Percentiles rank a stretch among this genome's conserved stretches.
These are phyloP conservation scores for Gaultheria prostrata DNA, from an alignment of 148 eudicot species.

Conservation along the genomic window DNA sequence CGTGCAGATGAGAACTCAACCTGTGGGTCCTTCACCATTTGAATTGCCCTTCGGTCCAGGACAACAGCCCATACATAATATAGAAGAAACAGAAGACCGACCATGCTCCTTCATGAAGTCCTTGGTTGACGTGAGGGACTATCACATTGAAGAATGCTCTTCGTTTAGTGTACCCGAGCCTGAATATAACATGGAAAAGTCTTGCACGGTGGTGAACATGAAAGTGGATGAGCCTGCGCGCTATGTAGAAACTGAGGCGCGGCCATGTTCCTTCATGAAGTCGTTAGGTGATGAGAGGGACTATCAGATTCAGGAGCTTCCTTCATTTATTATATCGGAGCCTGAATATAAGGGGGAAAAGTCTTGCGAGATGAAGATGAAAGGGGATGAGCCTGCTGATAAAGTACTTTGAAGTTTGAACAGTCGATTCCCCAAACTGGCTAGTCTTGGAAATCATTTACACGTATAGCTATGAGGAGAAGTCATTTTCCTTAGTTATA, in stretches of 20 bases:
- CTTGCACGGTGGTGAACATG: slow-evolving; percentile 29
- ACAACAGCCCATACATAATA: slow-evolving; percentile 42
- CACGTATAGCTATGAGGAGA: not conserved
- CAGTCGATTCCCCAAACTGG: not conserved
- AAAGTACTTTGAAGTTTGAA: slow-evolving; percentile 13
- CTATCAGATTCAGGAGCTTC: slow-evolving; percentile 40
- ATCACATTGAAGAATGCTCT: slow-evolving; percentile 42
- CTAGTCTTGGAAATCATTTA: not conserved
- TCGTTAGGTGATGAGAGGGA: slow-evolving; percentile 60
- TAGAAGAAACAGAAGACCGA: slow-evolving; percentile 44
- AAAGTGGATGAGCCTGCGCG: slow-evolving; percentile 34
- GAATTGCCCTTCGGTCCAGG: slow-evolving; percentile 39
- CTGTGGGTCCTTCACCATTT: slow-evolving; percentile 47
- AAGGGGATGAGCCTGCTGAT: slow-evolving; percentile 34
- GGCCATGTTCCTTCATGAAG: slow-evolving; percentile 55
- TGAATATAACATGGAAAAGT: slow-evolving; percentile 31
- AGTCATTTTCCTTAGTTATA: not conserved
- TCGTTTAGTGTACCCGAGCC: slow-evolving; percentile 35
- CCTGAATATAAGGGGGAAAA: slow-evolving; percentile 30
- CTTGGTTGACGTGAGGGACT: slow-evolving; percentile 53
- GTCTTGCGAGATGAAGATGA: slow-evolving; percentile 31
- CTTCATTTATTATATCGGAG: slow-evolving; percentile 36
- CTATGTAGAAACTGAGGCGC: slow-evolving; percentile 43
- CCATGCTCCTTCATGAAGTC: slow-evolving; percentile 60
- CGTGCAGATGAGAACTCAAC: slow-evolving; percentile 90